phyloP scores from a whole-genome alignment of 2,329 filamentous ascomycete genomes.

The Madurella fahalii region DNA sequence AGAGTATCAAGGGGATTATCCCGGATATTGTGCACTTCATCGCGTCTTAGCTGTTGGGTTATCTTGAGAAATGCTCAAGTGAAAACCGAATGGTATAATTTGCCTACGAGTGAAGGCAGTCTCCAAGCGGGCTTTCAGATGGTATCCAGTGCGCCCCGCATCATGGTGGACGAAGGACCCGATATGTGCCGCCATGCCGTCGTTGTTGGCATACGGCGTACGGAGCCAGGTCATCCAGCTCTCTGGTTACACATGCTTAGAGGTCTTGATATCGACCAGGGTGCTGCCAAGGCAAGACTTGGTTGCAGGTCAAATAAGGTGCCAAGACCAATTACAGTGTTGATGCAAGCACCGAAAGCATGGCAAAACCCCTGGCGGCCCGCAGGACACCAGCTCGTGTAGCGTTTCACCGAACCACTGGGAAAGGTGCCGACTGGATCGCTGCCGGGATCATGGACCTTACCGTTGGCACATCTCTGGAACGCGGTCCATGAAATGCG shows the following conservation, averaged over 20 bases:
- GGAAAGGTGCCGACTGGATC: slow-evolving; percentile 12
- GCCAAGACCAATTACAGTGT: slow-evolving; percentile 12
- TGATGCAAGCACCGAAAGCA: slow-evolving; percentile 16
- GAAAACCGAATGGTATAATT: no score
- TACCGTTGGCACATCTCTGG: slow-evolving; percentile 1
- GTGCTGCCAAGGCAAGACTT: slow-evolving; percentile 19
- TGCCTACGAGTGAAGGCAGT: no score
- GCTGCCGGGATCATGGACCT: slow-evolving; percentile 1
- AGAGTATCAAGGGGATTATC: slow-evolving; percentile 28
- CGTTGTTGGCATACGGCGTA: background rate
- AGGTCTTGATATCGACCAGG: slow-evolving; percentile 19
- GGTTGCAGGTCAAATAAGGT: slow-evolving; percentile 3
- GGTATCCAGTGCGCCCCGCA: background rate
- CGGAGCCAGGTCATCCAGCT: background rate
- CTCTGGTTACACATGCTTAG: background rate
- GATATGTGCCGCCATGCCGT: background rate
- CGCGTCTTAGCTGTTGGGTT: background rate
- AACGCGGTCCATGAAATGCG: slow-evolving; percentile 12
- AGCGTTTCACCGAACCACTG: slow-evolving; percentile 13
- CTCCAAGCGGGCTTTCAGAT: background rate
- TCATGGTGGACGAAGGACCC: background rate
- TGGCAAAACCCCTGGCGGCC: slow-evolving; percentile 17
- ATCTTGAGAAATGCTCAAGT: no score
- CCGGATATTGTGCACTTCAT: slow-evolving; percentile 24
- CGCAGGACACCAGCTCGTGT: background rate